Evolutionary conservation across 1,139 yeast genomes (phyloP).

Genomic region (Candida neerlandica): DNA sequence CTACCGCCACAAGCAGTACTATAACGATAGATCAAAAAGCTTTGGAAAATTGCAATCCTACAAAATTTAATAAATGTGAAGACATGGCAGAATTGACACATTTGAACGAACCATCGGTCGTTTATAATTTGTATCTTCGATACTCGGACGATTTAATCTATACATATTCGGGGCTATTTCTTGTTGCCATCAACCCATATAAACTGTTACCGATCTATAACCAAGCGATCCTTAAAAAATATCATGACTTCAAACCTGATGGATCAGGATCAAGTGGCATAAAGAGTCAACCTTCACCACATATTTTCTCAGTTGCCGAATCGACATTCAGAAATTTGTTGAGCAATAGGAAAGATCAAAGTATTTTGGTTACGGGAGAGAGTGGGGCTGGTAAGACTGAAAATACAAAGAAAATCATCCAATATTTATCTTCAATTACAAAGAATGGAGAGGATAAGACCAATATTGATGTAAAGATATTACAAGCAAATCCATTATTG

Average conservation of each 20-base stretch:
- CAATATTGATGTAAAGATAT: slow-evolving; percentile 75
- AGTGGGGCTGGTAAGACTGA: slow-evolving; percentile 99
- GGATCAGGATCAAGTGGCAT: neutral
- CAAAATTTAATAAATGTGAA: slow-evolving; percentile 87
- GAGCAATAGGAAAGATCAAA: slow-evolving; percentile 74
- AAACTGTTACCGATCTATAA: slow-evolving; percentile 75
- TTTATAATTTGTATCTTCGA: slow-evolving; percentile 76
- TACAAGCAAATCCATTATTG: slow-evolving; percentile 92
- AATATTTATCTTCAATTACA: slow-evolving; percentile 82
- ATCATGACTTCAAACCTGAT: slow-evolving; percentile 31
- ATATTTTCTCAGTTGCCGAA: slow-evolving; percentile 90
- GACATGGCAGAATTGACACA: slow-evolving; percentile 97
- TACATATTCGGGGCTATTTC: slow-evolving; percentile 77
- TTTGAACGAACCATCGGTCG: slow-evolving; percentile 91
- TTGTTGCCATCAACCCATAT: slow-evolving; percentile 96
- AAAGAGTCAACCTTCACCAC: slow-evolving; percentile 56
- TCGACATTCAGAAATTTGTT: slow-evolving; percentile 80
- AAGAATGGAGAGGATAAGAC: slow-evolving; percentile 3
- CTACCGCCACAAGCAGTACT: slow-evolving; percentile 18
- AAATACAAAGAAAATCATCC: slow-evolving; percentile 94
- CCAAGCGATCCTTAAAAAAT: slow-evolving; percentile 54
- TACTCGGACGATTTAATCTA: slow-evolving; percentile 80
- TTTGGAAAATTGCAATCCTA: slow-evolving; percentile 79
- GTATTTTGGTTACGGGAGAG: slow-evolving; percentile 95
- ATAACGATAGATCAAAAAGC: slow-evolving; percentile 41